Base-by-base conservation (phyloP, 306 rosid species). In the Trifolium subterraneum region DNA sequence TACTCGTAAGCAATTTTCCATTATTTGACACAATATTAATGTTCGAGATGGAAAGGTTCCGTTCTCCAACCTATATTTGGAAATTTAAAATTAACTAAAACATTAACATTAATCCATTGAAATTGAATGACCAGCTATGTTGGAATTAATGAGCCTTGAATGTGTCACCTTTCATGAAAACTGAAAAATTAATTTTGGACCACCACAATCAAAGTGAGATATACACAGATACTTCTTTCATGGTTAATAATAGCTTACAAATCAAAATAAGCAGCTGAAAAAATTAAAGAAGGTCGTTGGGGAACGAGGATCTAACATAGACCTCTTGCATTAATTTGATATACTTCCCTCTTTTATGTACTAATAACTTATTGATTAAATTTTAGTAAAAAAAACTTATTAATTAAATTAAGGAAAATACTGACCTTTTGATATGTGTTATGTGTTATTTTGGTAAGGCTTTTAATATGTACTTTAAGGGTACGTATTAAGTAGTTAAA, bases 141-240 rank as follows among this genome's bases (percentile, higher is more conserved):
- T 52, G 29, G 27, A 54, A 6, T 54, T 54, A 31, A 10, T 20
- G 31, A 20, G 15, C 13, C 15, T 9, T 20, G 7, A 20, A 54
- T 20, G 61, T 54, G 61, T 54, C 61, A 54, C 61, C 31, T 54
- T 54, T 4, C 3, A 15, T 15, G 2, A n/a, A 19, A 48, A 48
- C 19, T 48, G 20, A n/a, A 48, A 48, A 48, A n/a, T n/a, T n/a
- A 2, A 19, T 8, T 36, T 39, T 74, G 83, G 83, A 81, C 85
- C 88, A 81, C 85, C 85, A 78, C 83, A 22, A 12, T 70, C 45
- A 73, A 41, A 77, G 50, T 35, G 65, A 68, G 68, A 48, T 45
- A 29, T 42, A 39, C 42, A 78, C 11, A 3, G 19, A 48, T 2
- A 36, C 14, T 18, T 63, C 68, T 74, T 25, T 42, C 60, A 77